These are phyloP conservation scores for Creolimax fragrantissima DNA, from an alignment of 78 protist species.

Conservation along the genomic window DNA sequence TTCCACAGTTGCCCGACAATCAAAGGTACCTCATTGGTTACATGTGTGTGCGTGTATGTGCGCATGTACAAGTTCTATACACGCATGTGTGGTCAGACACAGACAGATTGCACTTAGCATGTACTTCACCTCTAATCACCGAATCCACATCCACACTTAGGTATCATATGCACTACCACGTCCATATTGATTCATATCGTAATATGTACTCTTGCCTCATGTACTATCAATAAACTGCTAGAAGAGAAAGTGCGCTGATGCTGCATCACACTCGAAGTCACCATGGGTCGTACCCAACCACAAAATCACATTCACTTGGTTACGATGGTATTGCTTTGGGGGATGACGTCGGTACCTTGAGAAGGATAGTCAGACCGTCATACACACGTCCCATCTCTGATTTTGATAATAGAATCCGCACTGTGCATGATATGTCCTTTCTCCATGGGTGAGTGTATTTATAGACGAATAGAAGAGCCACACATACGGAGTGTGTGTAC, in stretches of 20 bases:
- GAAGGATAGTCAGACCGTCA: not conserved
- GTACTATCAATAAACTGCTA: not conserved
- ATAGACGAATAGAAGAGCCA: too few relatives aligned
- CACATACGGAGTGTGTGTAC: too few relatives aligned
- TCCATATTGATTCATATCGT: not conserved
- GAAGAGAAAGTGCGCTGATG: not conserved
- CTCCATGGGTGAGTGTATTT: not conserved
- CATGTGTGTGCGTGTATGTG: too few relatives aligned
- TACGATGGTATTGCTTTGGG: not conserved
- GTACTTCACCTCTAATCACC: too few relatives aligned
- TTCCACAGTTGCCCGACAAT: too few relatives aligned
- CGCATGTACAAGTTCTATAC: too few relatives aligned
- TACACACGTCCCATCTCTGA: not conserved
- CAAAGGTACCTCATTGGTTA: too few relatives aligned
- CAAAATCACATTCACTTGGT: not conserved
- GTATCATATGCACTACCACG: not conserved
- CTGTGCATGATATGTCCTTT: not conserved
- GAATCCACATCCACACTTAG: not conserved
- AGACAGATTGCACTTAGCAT: too few relatives aligned
- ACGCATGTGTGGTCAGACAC: too few relatives aligned
- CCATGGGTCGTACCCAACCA: not conserved
- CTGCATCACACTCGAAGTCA: not conserved
- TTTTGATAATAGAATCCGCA: not conserved
- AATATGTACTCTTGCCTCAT: not conserved
- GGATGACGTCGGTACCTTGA: not conserved